Percentiles rank a stretch among this genome's conserved stretches.
Conservation (phyloP, 2,329 filamentous ascomycete genomes). For the Fusarium cicatricum region DNA sequence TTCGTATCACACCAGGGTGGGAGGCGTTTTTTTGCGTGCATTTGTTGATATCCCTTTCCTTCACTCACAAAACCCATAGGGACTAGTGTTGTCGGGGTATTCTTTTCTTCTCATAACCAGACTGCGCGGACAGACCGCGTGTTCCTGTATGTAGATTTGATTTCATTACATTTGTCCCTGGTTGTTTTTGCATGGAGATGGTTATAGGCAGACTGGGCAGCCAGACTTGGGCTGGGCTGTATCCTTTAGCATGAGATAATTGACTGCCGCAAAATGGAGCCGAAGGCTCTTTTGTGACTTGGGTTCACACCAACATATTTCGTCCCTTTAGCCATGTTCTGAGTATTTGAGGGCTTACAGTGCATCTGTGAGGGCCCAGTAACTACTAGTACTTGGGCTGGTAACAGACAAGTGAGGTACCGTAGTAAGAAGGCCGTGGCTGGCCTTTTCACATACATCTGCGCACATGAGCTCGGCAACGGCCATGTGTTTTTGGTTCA, state of each 20-base stretch:
- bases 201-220: background rate
- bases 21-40: constrained; percentile 46
- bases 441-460: no score
- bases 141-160: constrained; percentile 39
- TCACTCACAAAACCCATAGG: constrained; percentile 31
- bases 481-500: no score
- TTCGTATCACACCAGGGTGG: constrained; percentile 42
- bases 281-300: no score
- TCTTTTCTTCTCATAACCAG: constrained; percentile 13
- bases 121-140: constrained; percentile 26
- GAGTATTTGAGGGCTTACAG: no score
- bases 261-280: background rate
- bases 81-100: constrained; percentile 30
- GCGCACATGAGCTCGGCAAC: no score
- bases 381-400: no score
- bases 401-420: no score
- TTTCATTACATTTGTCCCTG: constrained; percentile 13
- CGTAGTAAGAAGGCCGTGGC: no score
- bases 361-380: no score
- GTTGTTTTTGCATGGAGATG: background rate
- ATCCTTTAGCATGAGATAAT: background rate
- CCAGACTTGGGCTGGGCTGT: background rate
- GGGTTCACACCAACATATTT: no score
- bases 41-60: constrained; percentile 45
- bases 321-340: no score